Conservation (phyloP, 2,329 filamentous ascomycete genomes). For the Graphilbum ipis-grandicollis region DNA sequence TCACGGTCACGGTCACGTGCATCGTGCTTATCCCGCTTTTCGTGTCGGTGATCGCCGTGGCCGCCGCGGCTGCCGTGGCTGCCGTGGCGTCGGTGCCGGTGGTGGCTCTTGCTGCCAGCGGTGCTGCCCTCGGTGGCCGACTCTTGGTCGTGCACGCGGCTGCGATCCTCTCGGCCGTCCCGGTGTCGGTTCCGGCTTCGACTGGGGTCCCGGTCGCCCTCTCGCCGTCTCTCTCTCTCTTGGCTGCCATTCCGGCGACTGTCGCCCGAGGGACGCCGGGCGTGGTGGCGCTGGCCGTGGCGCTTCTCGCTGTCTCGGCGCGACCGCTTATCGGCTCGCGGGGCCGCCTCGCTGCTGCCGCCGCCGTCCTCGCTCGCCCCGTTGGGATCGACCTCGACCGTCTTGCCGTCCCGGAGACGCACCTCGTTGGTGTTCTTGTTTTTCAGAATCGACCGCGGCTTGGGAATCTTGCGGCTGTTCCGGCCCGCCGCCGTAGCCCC, state of each 20-base stretch:
- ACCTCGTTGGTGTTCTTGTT: constrained; percentile 41
- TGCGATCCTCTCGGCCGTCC: constrained; percentile 13
- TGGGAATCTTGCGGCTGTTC: constrained; percentile 1
- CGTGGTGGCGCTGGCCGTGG: background rate
- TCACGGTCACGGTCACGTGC: constrained; percentile 17
- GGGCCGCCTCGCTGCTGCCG: background rate
- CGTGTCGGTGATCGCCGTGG: constrained; percentile 18
- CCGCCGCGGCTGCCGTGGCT: constrained; percentile 15
- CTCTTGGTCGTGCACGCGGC: constrained; percentile 3
- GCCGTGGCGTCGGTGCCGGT: constrained; percentile 16
- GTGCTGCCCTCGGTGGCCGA: constrained; percentile 25
- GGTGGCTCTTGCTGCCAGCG: constrained; percentile 22
- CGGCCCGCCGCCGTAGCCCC: constrained; percentile 17
- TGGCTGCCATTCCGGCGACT: no score
- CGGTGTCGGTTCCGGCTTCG: constrained; percentile 15
- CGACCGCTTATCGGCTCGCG: background rate
- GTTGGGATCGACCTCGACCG: constrained; percentile 22
- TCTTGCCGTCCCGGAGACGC: constrained; percentile 29
- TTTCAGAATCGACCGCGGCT: constrained; percentile 42
- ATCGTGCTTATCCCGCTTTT: constrained; percentile 10
- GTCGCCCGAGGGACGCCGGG: no score
- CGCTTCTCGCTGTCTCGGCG: constrained; percentile 2
- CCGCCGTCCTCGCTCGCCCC: background rate
- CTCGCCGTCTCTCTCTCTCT: no score
- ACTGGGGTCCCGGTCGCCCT: no score